These are phyloP conservation scores for Saitozyma sp. DNA, from an alignment of 768 basidiomycete species.

Conservation along the genomic window DNA sequence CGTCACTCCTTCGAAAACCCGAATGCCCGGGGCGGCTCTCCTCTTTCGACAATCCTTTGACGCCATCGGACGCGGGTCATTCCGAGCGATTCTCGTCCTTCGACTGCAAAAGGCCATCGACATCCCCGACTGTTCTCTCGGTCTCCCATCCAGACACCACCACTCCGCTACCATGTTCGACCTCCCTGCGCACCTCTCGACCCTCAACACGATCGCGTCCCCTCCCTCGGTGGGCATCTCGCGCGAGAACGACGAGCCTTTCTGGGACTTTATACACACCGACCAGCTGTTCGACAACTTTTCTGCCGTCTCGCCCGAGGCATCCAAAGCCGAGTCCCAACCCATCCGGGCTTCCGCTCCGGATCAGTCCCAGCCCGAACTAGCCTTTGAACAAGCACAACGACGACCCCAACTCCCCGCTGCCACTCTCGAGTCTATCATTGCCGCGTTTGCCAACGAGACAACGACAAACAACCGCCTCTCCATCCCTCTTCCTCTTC, in stretches of 20 bases:
- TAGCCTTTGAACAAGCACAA: neutral
- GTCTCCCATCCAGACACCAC: too few relatives aligned
- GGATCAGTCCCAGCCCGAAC: neutral
- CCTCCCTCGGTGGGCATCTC: constrained; percentile 30
- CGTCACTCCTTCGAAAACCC: too few relatives aligned
- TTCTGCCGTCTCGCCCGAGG: constrained; percentile 28
- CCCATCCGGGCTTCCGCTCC: constrained; percentile 6
- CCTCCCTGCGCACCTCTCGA: constrained; percentile 38
- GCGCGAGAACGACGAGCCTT: constrained; percentile 37
- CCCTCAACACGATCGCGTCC: constrained; percentile 37
- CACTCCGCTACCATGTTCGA: constrained; percentile 37
- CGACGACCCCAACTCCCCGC: constrained; percentile 6
- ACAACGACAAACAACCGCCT: constrained; percentile 7
- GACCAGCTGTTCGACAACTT: constrained; percentile 45
- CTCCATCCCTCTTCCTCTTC: constrained; percentile 17
- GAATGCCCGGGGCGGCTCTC: too few relatives aligned
- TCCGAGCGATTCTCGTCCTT: too few relatives aligned
- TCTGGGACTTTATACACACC: constrained; percentile 42
- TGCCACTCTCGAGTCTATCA: constrained; percentile 37
- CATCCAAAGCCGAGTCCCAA: neutral
- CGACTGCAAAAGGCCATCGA: too few relatives aligned
- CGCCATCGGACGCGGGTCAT: too few relatives aligned
- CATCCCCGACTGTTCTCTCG: too few relatives aligned
- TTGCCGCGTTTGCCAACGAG: constrained; percentile 34
- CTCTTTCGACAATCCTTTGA: too few relatives aligned